Conservation (phyloP, 345 rosid species). For the Gossypium raimondii region DNA sequence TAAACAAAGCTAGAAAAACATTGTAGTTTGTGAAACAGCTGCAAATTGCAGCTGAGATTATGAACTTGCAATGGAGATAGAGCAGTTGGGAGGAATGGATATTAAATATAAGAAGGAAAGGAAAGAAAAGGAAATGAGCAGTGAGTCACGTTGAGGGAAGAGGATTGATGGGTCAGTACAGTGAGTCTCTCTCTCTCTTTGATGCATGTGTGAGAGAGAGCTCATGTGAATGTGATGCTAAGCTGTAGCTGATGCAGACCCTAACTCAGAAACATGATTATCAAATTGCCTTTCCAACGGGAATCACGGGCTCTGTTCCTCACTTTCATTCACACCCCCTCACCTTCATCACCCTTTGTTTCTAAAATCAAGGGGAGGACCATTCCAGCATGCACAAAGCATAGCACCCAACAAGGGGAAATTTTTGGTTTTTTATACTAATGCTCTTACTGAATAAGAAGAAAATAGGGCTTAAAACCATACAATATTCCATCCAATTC, state of each 20-base stretch:
- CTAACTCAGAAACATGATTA: slow-evolving; percentile 23
- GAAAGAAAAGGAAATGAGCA: not conserved
- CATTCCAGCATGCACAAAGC: not conserved
- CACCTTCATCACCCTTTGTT: not conserved
- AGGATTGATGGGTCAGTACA: not conserved
- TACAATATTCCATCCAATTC: not conserved
- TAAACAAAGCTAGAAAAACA: not conserved
- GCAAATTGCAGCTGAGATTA: not conserved
- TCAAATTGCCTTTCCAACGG: slow-evolving; percentile 23
- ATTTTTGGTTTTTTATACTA: not conserved
- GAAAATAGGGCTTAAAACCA: not conserved
- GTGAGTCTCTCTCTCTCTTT: not conserved
- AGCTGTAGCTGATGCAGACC: slow-evolving; percentile 24
- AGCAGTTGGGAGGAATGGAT: not conserved
- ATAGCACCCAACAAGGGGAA: not conserved
- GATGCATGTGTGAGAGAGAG: slow-evolving; percentile 11
- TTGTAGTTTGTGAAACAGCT: not conserved
- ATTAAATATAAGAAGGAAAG: not conserved
- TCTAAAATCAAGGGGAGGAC: not conserved
- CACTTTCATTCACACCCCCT: slow-evolving; percentile 7
- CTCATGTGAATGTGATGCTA: slow-evolving; percentile 19
- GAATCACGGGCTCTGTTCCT: slow-evolving; percentile 39
- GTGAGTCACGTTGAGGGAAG: not conserved
- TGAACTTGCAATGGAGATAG: not conserved
- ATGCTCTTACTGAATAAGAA: not conserved